Evolutionary conservation across 2,329 filamentous ascomycete species (phyloP), one percentile per base, ranked within the genome.

Genomic region (Mycogone perniciosa): DNA sequence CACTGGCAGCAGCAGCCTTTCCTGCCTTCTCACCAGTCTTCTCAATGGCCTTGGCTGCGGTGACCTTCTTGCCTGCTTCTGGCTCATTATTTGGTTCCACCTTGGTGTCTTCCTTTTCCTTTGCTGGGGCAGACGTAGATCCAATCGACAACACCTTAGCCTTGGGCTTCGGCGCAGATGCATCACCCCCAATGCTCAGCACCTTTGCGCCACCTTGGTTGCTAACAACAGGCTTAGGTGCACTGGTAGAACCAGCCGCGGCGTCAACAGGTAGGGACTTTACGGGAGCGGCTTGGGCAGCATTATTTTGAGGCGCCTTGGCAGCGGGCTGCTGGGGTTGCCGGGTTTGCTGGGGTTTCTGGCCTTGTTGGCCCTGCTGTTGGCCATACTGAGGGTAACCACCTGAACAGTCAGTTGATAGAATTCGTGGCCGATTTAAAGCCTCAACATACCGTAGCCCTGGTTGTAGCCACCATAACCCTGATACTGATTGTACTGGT

Each of bases 41-140:
- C 64, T 95, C 89, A 56, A 96, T 89, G 7, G 92, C 91, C 72
- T 96, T 96, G 46, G 82, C 76, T 4, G 91, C 92, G 2, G 86
- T 76, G n/a, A 87, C 84, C 72, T 96, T 96, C 54, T 90, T 79
- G 31, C 89, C 88, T 30, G 86, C 85, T 57, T 88, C 85, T 3
- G 83, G 71, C 41, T 74, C 75, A 45, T 72, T 64, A 6, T 68
- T 67, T 65, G 72, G 69, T 31, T 76, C 75, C 46, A 74, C 64
- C 65, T 79, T 79, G 43, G 68, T 56, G 49, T 81, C 76, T 44
- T 77, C 72, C 59, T 76, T 74, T 38, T 74, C 71, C 40, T 68
- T 65, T 4, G 68, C 64, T 64, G 55, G 68, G 58, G 31, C 56
- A 9, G 63, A 55, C 5, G 66, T 56, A 39, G 61, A 66, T 30